Percentiles rank a stretch among this genome's conserved stretches.
Conservation (phyloP, 2,329 filamentous ascomycete genomes). For the Fusarium palustre region DNA sequence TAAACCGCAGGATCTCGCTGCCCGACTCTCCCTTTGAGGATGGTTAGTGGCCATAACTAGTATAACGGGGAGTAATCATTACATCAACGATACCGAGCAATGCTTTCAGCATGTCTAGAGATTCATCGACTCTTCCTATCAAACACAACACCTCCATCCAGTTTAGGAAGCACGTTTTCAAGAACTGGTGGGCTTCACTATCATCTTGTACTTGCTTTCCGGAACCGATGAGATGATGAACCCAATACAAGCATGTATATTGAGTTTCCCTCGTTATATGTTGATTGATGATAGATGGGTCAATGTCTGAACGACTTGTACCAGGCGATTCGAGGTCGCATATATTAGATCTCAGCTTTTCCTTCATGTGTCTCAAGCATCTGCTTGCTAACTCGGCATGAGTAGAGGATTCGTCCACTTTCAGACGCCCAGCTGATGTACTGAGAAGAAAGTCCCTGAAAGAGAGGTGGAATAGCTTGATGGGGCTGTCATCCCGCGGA, state of each 20-base stretch:
- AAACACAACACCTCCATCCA: not conserved
- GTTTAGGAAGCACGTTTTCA: not conserved
- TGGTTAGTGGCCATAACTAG: not conserved
- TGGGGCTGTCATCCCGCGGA: not conserved
- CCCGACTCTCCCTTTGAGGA: not conserved
- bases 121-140: fast-evolving
- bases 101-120: not conserved
- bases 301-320: fast-evolving
- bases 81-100: not conserved
- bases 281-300: fast-evolving
- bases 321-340: conserved; percentile 44
- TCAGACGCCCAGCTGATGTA: not conserved
- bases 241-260: conserved; percentile 47
- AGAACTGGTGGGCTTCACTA: not conserved
- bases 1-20: not conserved
- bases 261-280: not conserved
- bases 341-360: conserved; percentile 52
- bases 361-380: conserved; percentile 44
- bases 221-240: conserved; percentile 46
- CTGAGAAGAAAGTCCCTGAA: conserved; percentile 55
- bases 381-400: not conserved
- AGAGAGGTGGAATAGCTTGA: conserved; percentile 50
- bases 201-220: not conserved
- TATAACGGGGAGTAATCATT: not conserved
- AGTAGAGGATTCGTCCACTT: conserved; percentile 46